Base-by-base conservation (phyloP, 805 yeast genomes). In the Yarrowia hollandica region DNA sequence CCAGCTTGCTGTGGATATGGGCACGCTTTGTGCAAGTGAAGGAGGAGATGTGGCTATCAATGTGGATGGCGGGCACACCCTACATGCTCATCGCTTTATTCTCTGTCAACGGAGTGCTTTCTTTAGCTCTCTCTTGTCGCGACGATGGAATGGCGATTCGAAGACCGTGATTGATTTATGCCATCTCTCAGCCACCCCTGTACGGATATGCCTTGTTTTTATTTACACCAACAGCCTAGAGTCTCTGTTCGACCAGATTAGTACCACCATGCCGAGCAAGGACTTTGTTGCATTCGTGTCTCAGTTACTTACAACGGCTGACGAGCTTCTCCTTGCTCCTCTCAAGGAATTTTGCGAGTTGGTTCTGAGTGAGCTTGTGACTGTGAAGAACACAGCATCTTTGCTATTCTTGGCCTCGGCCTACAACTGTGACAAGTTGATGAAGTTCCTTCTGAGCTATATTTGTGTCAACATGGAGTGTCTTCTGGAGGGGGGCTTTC, bases 371-470 rank as follows among this genome's bases (percentile, higher is more conserved):
- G 34, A 31, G 28, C 9, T 58, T 55, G 67, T 67, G 10, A 63
- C 67, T 19, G 71, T 82, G 10, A 87, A 85, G 16, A 87, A 86
- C 65, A 88, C 85, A 0, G 71, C 82, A 11, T 60, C 77, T 0
- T 66, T 90, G 12, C 66, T 88, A 12, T 71, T 77, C 11, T 83
- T 83, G 65, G 78, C 95, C 0, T 77, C 77, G 44, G 65, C 72
- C 16, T 72, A 78, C 46, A 70, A 77, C 18, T 86, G 90, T 6
- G 68, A 71, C 11, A 80, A 84, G 63, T 69, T 90, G 33, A 75
- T 82, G 61, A 75, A 77, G 52, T 79, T 81, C 58, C 82, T 96
- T 67, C 72, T 84, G 22, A 84, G 89, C 84, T 86, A 80, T 64
- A 75, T 88, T 11, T 82, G 80, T 63, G 77, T 80, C 63, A 88